These are phyloP conservation scores for Pelargonium cotyledonis DNA, from an alignment of 441 rosid genomes.

Conservation along the genomic window DNA sequence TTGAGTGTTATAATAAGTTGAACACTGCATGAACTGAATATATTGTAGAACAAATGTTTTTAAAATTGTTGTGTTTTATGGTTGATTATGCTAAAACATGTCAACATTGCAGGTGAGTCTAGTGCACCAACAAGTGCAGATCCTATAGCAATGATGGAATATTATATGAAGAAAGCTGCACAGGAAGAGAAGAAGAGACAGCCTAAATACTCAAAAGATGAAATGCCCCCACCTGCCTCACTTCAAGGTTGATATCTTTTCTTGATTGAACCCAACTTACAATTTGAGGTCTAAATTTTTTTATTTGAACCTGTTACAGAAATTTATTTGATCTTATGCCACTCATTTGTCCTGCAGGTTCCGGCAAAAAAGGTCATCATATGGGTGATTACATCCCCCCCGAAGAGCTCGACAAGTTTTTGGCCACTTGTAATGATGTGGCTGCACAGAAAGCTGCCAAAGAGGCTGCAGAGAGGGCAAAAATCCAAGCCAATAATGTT, in stretches of 20 bases:
- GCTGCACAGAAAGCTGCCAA: constrained; percentile 53
- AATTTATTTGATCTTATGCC: not conserved
- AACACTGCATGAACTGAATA: not conserved
- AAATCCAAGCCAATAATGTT: constrained; percentile 90
- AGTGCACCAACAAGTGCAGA: constrained; percentile 50
- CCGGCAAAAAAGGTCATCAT: constrained; percentile 79
- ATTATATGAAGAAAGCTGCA: constrained; percentile 94
- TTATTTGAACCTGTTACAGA: not conserved
- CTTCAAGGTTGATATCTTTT: constrained; percentile 53
- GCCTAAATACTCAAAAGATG: constrained; percentile 91
- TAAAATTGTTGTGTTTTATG: not conserved
- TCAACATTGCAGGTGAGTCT: constrained; percentile 37
- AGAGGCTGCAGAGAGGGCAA: constrained; percentile 73
- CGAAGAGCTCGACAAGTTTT: constrained; percentile 86
- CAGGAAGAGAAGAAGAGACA: constrained; percentile 84
- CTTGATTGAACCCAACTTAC: not conserved
- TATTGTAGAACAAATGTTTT: not conserved
- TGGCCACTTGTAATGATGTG: constrained; percentile 75
- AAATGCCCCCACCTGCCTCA: constrained; percentile 95
- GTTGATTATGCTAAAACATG: not conserved
- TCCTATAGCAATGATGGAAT: constrained; percentile 97
- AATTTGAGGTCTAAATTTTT: not conserved
- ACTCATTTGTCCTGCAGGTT: constrained; percentile 15
- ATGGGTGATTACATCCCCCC: constrained; percentile 98
- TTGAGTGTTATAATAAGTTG: too few species aligned